A percentile compares a stretch with the other conserved stretches of the same genome.
phyloP scores from a whole-genome alignment of 768 basidiomycete genomes.

The Suillus clintonianus region DNA sequence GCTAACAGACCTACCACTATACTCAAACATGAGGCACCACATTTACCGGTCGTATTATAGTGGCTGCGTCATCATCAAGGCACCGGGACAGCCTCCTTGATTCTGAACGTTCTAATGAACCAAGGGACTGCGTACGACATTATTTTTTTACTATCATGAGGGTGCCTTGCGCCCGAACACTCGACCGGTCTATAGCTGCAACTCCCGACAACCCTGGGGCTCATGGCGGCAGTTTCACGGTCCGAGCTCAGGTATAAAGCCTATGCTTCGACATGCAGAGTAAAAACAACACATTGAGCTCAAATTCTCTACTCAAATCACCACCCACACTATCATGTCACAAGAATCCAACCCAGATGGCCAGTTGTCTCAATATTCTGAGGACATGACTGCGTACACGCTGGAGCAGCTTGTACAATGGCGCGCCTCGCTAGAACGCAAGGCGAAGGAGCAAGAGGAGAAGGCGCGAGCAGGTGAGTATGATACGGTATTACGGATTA shows the following conservation, averaged over 20 bases:
- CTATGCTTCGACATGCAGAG: neutral
- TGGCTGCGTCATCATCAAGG: neutral
- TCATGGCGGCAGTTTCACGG: neutral
- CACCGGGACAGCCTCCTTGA: neutral
- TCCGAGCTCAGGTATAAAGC: neutral
- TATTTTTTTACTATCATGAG: neutral
- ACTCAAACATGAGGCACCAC: neutral
- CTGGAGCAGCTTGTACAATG: constrained; percentile 2
- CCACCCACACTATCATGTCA: neutral
- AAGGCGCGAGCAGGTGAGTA: neutral
- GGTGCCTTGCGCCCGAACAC: neutral
- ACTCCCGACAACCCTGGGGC: neutral
- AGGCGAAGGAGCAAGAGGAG: constrained; percentile 1
- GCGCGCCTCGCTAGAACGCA: neutral
- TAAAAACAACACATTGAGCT: neutral
- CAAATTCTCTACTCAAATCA: neutral
- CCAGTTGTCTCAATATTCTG: neutral
- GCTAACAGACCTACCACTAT: neutral
- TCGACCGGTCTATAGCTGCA: neutral
- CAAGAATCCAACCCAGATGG: neutral
- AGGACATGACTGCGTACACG: constrained; percentile 3
- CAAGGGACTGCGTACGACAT: neutral
- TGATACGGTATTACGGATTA: neutral
- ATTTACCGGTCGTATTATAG: neutral
- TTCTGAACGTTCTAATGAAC: neutral